Evolutionary conservation across 2,329 filamentous ascomycete species (phyloP).

Genomic region (Alternaria sp.): DNA sequence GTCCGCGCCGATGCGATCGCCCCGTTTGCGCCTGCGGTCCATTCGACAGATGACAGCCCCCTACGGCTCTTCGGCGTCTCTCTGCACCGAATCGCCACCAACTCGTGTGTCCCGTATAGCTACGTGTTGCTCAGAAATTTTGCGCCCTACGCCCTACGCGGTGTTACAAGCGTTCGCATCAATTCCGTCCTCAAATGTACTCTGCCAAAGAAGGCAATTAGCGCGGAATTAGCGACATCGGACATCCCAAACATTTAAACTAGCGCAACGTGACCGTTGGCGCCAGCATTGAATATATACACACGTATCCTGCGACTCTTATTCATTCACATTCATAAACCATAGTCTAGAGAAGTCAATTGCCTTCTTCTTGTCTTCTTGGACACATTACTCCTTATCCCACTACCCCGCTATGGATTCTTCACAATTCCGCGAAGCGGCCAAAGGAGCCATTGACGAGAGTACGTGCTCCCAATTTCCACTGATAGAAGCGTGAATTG

Average conservation of each 20-base stretch:
- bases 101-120: background rate
- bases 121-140: too few species aligned
- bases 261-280: background rate
- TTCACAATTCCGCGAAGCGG: slow-evolving; percentile 77
- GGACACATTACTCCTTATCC: background rate
- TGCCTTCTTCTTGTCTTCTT: background rate
- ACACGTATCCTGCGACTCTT: background rate
- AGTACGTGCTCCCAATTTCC: slow-evolving; percentile 58
- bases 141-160: slow-evolving; percentile 5
- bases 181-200: background rate
- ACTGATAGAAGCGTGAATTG: background rate
- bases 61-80: background rate
- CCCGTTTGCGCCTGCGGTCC: background rate
- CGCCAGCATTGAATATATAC: background rate
- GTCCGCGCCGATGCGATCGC: background rate
- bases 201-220: slow-evolving; percentile 4
- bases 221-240: slow-evolving; percentile 23
- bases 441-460: slow-evolving; percentile 79
- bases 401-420: slow-evolving; percentile 66
- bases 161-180: background rate
- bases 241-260: background rate
- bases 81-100: background rate
- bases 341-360: background rate
- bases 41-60: background rate
- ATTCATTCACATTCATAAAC: background rate